Evolutionary conservation across 2,329 filamentous ascomycete species (phyloP), one percentile per base, ranked within the genome.

Genomic region (Sodiomyces alkalinus): DNA sequence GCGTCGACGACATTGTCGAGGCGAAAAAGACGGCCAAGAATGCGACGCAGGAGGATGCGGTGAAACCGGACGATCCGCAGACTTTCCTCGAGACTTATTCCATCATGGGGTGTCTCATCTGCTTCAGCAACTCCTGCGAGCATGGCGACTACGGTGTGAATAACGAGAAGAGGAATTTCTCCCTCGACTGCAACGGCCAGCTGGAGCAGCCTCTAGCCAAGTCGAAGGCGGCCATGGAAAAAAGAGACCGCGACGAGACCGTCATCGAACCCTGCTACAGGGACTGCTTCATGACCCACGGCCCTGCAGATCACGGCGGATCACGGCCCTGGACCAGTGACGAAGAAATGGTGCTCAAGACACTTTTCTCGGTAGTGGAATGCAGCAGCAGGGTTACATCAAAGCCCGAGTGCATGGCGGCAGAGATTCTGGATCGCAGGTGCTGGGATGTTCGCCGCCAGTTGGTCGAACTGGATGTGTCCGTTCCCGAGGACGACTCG

Each of bases 111-210:
- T 74, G 68, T 38, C 47, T 69, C n/a, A 61, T 71, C 28, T 74
- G 68, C 46, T 66, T 60, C 40, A 64, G 64, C 28, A 62, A 72
- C 42, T 69, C 67, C 9, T 74, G 68, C 33, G 68, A 73, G 40
- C 68, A 74, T 36, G 68, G 68, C 25, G 67, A 71, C 30, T 71
- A 69, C 28, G 62, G 68, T 30, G 44, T 49, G 6, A 60, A 63
- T 26, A 58, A 59, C 25, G 43, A 66, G 33, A 64, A 68, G 39
- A 56, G 62, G 19, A 63, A 58, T 3, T 65, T 71, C 39, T 67
- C 64, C 3, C 51, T 70, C n/a, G 58, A 62, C 20, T 33, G 29
- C 23, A 38, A 37, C 14, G 36, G 36, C 14, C 36, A 13, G 15
- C 12, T 23, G n/a, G 27, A 29, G 15, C 15, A 29, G 16, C 15